A percentile compares a stretch with the other conserved stretches of the same genome.
phyloP scores from a whole-genome alignment of 2,329 filamentous ascomycete species.

The Colletotrichum orchidophilum region DNA sequence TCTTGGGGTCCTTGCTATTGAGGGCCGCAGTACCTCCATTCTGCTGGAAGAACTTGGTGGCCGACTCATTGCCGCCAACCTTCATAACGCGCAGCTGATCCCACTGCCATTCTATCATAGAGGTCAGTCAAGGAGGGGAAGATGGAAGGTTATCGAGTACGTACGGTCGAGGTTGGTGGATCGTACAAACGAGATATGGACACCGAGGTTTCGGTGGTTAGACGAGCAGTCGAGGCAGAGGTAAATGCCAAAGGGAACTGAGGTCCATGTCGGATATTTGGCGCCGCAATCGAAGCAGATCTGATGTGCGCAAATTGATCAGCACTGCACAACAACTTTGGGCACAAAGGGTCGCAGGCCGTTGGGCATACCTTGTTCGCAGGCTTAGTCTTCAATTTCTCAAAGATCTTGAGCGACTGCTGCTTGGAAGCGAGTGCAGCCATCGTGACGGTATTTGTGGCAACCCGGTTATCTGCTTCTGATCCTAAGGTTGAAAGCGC shows the following conservation, averaged over 20 bases:
- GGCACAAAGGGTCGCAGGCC: slow-evolving; percentile 7
- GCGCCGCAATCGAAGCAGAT: slow-evolving; percentile 98
- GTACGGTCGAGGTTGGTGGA: slow-evolving; percentile 98
- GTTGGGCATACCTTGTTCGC: slow-evolving; percentile 82
- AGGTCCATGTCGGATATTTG: slow-evolving; percentile 99
- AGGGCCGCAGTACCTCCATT: slow-evolving; percentile 94
- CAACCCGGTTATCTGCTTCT: background rate
- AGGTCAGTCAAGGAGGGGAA: slow-evolving; percentile 1
- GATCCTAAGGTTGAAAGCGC: slow-evolving; percentile 1
- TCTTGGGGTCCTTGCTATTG: slow-evolving; percentile 95
- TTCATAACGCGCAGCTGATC: slow-evolving; percentile 98
- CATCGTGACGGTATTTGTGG: slow-evolving; percentile 56
- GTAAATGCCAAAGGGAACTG: slow-evolving; percentile 96
- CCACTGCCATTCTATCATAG: slow-evolving; percentile 89
- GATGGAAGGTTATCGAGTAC: slow-evolving; percentile 46
- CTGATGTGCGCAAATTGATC: slow-evolving; percentile 54
- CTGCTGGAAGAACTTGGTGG: slow-evolving; percentile 97
- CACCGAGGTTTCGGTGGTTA: slow-evolving; percentile 95
- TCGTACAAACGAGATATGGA: slow-evolving; percentile 98
- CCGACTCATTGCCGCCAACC: slow-evolving; percentile 96
- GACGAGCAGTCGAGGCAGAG: slow-evolving; percentile 97
- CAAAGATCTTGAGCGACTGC: slow-evolving; percentile 96
- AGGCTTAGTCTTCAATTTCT: slow-evolving; percentile 93
- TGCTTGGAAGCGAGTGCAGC: slow-evolving; percentile 83
- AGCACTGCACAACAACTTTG: slow-evolving; percentile 35